A percentile compares a stretch with the other conserved stretches of the same genome.
Evolutionary conservation across 768 basidiomycete species (phyloP).

Genomic region (Mycena vulgaris): DNA sequence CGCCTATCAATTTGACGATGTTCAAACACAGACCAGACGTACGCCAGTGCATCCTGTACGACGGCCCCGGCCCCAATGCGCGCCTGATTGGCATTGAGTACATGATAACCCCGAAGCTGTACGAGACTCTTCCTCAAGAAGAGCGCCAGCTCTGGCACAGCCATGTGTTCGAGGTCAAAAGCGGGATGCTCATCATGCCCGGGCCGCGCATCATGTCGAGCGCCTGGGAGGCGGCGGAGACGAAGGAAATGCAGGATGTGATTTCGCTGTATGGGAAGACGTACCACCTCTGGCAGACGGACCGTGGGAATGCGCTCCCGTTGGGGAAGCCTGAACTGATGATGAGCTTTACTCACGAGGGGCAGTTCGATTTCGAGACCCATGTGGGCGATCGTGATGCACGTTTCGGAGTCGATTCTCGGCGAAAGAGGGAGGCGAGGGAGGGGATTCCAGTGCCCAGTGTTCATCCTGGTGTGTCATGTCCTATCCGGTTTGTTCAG

Average conservation of each 20-base stretch:
- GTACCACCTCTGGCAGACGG: conserved; percentile 38
- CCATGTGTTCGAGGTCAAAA: conserved; percentile 62
- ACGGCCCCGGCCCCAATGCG: conserved; percentile 57
- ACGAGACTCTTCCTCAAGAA: conserved; percentile 57
- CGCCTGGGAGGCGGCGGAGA: conserved; percentile 38
- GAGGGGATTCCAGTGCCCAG: conserved; percentile 33
- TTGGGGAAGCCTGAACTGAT: conserved; percentile 36
- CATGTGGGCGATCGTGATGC: conserved; percentile 26
- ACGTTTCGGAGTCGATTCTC: conserved; percentile 26
- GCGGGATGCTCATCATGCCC: conserved; percentile 40
- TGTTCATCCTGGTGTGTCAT: conserved; percentile 10
- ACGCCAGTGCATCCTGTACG: conserved; percentile 60
- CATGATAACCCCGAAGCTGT: conserved; percentile 61
- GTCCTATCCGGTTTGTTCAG: neutral
- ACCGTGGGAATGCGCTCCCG: conserved; percentile 35
- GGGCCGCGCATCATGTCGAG: conserved; percentile 9
- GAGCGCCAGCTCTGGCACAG: conserved; percentile 71
- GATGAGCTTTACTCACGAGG: conserved; percentile 36
- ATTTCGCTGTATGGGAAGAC: conserved; percentile 34
- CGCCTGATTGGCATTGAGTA: conserved; percentile 70
- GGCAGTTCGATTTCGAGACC: conserved; percentile 35
- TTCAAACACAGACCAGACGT: conserved; percentile 16
- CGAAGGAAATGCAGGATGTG: conserved; percentile 39
- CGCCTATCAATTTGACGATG: too few species aligned
- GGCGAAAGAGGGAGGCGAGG: conserved; percentile 33